Percentiles rank a stretch among this genome's conserved stretches.
Conservation (phyloP, 148 eudicot genomes). For the Silene conica region DNA sequence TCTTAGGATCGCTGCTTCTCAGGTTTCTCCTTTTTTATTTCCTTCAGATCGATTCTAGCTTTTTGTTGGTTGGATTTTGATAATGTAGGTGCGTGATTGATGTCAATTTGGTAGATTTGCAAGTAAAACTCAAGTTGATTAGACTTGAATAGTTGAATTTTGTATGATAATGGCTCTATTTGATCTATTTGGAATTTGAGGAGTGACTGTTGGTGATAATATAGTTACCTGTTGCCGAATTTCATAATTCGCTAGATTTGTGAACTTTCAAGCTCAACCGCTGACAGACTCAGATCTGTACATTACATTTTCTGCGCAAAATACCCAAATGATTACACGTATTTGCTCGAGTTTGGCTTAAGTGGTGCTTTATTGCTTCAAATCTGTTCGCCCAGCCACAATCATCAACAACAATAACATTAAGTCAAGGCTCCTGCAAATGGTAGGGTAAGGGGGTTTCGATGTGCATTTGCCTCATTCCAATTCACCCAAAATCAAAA, state of each 20-base stretch:
- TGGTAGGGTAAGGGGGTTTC: too few species aligned
- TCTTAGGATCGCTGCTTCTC: constrained; percentile 79
- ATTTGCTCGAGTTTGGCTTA: too few species aligned
- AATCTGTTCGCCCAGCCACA: too few species aligned
- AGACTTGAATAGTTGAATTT: neutral
- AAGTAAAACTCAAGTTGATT: neutral
- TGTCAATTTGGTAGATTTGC: constrained; percentile 8
- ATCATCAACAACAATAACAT: too few species aligned
- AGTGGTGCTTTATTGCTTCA: too few species aligned
- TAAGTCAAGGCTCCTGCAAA: too few species aligned
- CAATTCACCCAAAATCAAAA: too few species aligned
- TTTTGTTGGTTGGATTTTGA: neutral
- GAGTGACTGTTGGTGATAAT: neutral
- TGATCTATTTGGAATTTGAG: neutral
- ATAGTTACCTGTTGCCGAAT: neutral
- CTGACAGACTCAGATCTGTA: neutral
- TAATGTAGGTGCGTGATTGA: constrained; percentile 10
- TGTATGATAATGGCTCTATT: neutral
- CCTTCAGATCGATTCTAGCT: too few species aligned
- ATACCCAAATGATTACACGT: too few species aligned
- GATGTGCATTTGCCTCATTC: too few species aligned
- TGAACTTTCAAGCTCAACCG: neutral
- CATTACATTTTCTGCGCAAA: neutral
- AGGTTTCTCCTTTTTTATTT: constrained; percentile 31
- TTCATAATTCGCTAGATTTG: neutral